Base-by-base conservation (phyloP, 768 basidiomycete species). In the Hygrophorus russula region DNA sequence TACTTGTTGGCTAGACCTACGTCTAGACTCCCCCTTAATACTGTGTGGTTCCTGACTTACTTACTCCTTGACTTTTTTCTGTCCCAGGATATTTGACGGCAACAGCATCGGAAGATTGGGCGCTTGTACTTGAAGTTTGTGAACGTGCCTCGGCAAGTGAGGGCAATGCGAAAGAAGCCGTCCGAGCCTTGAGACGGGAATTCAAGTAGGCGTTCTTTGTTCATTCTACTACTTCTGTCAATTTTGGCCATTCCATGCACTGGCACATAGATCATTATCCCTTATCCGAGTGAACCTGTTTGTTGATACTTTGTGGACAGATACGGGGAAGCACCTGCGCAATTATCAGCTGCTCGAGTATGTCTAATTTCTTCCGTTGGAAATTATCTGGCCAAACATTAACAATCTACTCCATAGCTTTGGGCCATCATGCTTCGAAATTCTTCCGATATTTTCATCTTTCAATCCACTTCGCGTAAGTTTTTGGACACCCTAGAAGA, bases 371-470 rank as follows among this genome's bases (percentile, higher is more conserved):
- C 29, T 17, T n/a, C 31, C 19, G 8, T 29, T 27, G 11, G 11
- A 36, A 34, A 18, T 36, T 43, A 35, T 32, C 31, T 35, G 42
- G 14, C 47, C 32, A 27, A 8, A n/a, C 17, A 12, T 12, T 42
- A 36, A 42, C 44, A 24, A 28, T 35, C 13, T 38, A 15, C 37
- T 9, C n/a, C 42, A 15, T 49, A 88, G 84, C 56, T 96, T 5
- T 93, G 90, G 91, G 82, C 89, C 2, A 81, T 93, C 51, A 84
- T 93, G 81, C 71, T 93, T 30, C 78, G 79, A 20, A 92, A 93
- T 55, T 80, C 80, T 2, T 74, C 79, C 0, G 76, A 81, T 8
- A 55, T 74, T 11, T 90, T 92, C 53, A 73, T 87, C 29, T 59
- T 70, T 10, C 80, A 86, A 51, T 80, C 77, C 31, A 71, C 76